Percentiles rank a stretch among this genome's conserved stretches.
These are phyloP conservation scores for Eleusine coracana DNA, from an alignment of 176 grass and related monocot genomes.

Conservation along the genomic window DNA sequence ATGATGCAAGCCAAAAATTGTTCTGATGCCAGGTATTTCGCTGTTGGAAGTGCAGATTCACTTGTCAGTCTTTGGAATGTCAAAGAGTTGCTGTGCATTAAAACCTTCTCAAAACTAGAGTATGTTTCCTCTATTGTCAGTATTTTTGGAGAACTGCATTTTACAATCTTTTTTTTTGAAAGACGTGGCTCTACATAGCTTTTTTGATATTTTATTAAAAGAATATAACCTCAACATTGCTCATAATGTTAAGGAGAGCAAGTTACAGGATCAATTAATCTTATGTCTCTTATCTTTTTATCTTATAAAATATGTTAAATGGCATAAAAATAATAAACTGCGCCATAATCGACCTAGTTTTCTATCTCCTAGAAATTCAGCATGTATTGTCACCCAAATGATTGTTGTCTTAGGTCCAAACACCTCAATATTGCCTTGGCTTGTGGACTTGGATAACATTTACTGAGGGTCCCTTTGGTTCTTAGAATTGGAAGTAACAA, in stretches of 20 bases:
- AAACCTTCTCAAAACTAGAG: slow-evolving; percentile 99
- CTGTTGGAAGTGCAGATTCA: slow-evolving; percentile 99
- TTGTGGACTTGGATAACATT: no score
- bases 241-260: neutral
- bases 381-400: no score
- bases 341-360: no score
- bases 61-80: slow-evolving; percentile 98
- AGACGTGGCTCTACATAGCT: neutral
- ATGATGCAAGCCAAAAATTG: slow-evolving; percentile 37
- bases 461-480: no score
- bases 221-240: neutral
- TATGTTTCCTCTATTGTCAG: slow-evolving; percentile 42
- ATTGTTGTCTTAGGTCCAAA: no score
- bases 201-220: neutral
- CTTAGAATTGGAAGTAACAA: no score
- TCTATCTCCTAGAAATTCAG: no score
- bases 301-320: neutral
- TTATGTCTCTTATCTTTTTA: neutral
- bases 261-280: neutral
- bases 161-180: neutral
- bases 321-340: neutral
- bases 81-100: slow-evolving; percentile 86
- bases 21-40: slow-evolving; percentile 78
- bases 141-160: neutral
- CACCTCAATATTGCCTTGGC: no score